Percentiles rank a stretch among this genome's conserved stretches.
phyloP scores from a whole-genome alignment of 2,329 filamentous ascomycete species.

The Zymoseptoria crescenta region DNA sequence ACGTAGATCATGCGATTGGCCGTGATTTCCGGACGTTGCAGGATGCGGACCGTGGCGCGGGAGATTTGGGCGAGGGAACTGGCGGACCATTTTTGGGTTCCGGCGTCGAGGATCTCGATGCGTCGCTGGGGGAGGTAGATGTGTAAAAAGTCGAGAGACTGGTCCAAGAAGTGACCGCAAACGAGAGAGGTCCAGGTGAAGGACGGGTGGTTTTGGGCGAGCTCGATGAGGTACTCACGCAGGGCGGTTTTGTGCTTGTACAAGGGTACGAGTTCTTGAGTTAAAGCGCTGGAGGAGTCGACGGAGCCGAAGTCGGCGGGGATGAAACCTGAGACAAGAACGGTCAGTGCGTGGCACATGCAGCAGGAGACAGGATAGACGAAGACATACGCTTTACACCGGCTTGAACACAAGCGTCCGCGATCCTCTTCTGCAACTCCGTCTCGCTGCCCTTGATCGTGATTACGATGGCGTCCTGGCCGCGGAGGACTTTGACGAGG shows the following conservation, averaged over 20 bases:
- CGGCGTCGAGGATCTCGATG: slow-evolving; percentile 50
- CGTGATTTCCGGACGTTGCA: slow-evolving; percentile 45
- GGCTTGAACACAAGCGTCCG: slow-evolving; percentile 52
- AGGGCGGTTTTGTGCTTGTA: slow-evolving; percentile 44
- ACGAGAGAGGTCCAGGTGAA: slow-evolving; percentile 56
- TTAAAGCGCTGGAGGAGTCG: slow-evolving; percentile 32
- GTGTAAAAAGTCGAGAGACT: slow-evolving; percentile 49
- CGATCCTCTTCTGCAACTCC: slow-evolving; percentile 42
- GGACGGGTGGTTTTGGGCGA: slow-evolving; percentile 26
- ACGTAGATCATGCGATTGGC: slow-evolving; percentile 53
- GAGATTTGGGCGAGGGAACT: slow-evolving; percentile 48
- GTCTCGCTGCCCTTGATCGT: slow-evolving; percentile 37
- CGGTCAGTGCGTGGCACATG: no score
- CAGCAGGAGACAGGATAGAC: no score
- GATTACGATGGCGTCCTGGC: slow-evolving; percentile 50
- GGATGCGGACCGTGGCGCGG: slow-evolving; percentile 43
- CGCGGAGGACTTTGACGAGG: slow-evolving; percentile 45
- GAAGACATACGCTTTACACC: slow-evolving; percentile 54
- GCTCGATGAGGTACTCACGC: slow-evolving; percentile 46
- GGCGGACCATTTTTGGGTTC: slow-evolving; percentile 44
- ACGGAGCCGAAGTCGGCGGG: slow-evolving; percentile 51
- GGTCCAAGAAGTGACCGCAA: slow-evolving; percentile 55
- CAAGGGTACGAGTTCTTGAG: slow-evolving; percentile 40
- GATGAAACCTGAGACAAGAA: slow-evolving; percentile 37
- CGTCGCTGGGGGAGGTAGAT: slow-evolving; percentile 44